Base-by-base conservation (phyloP, 2,329 filamentous ascomycete species). In the Sarocladiaceae sp. region DNA sequence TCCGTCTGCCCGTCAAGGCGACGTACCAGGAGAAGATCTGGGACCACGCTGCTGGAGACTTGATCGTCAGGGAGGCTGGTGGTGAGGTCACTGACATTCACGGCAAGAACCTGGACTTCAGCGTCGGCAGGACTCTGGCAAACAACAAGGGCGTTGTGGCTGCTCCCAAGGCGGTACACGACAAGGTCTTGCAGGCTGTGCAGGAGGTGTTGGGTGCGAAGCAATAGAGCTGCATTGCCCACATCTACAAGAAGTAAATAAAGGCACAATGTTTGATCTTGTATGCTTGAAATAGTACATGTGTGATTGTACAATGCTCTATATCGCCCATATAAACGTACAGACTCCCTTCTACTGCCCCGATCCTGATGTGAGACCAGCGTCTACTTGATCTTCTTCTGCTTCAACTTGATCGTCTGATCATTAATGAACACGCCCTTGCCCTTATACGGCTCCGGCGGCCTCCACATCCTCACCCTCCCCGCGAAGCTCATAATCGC, bases 1-100 rank as follows among this genome's bases (percentile, higher is more conserved):
- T 98, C 47, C 80, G 94, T 44, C 70, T 98, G 47, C 93, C 93
- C 3, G 84, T 88, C 48, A 85, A 80, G 61, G 85, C 83, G 55
- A 83, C 84, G 44, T 98, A 98, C 69, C 82, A 95, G 63, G 93
- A 98, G 75, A 98, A 98, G 79, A 98, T 98, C 54, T 98, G 93
- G 93, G 93, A 98, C 61, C 93, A 98, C 64, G 93, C 93, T 15
- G 93, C 91, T 11, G 93, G 93, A 32, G 90, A 95, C 57, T 69
- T 98, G 47, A 90, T 98, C 53, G 93, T 97, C 32, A 77, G 90
- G 46, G 94, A 98, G 68, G 89, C 93, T 3, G 93, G 93, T 43
- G 94, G 93, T 40, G 73, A 85, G 58, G 91, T 98, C 44, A 94
- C 89, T 1, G 94, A 98, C 65, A 84, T 89, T 32, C 75, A 84